A percentile compares a stretch with the other conserved stretches of the same genome.
Evolutionary conservation across 1,284 basidiomycete species (phyloP).

Genomic region (Trichosporon sp.): DNA sequence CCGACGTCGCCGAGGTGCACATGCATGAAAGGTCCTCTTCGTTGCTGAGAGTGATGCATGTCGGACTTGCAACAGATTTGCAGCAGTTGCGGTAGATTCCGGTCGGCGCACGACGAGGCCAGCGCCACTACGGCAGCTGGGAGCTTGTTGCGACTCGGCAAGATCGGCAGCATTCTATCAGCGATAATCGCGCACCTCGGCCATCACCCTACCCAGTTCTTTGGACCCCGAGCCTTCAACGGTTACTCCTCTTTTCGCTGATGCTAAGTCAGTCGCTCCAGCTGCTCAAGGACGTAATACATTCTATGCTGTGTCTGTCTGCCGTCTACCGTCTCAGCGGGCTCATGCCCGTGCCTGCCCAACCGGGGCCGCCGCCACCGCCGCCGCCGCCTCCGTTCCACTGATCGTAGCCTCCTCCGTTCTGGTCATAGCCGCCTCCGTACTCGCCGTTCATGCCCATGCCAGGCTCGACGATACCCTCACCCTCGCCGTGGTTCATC

Average conservation of each 20-base stretch:
- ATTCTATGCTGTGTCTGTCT: not conserved
- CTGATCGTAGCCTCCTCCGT: constrained; percentile 15
- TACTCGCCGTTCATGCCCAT: constrained; percentile 19
- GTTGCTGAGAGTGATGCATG: not conserved
- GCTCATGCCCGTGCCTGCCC: constrained; percentile 36
- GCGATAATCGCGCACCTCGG: not conserved
- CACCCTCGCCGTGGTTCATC: constrained; percentile 23
- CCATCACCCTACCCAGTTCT: not conserved
- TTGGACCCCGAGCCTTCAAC: not conserved
- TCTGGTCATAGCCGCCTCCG: constrained; percentile 13
- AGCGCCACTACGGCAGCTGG: not conserved
- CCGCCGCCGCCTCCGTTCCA: constrained; percentile 19
- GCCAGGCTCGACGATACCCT: constrained; percentile 34
- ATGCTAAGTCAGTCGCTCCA: not conserved
- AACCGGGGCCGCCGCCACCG: constrained; percentile 18
- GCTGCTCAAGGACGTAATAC: not conserved
- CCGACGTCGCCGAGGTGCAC: too few relatives aligned
- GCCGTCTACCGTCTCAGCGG: constrained; percentile 30
- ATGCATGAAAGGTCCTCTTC: not conserved
- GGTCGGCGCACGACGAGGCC: not conserved
- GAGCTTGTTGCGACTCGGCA: not conserved
- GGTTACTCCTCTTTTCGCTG: not conserved
- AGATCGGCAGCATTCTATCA: not conserved
- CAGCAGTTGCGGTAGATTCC: too few relatives aligned
- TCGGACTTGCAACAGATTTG: not conserved